Conservation (phyloP, 495 filamentous ascomycete species). For the Penicillium samsonianum region DNA sequence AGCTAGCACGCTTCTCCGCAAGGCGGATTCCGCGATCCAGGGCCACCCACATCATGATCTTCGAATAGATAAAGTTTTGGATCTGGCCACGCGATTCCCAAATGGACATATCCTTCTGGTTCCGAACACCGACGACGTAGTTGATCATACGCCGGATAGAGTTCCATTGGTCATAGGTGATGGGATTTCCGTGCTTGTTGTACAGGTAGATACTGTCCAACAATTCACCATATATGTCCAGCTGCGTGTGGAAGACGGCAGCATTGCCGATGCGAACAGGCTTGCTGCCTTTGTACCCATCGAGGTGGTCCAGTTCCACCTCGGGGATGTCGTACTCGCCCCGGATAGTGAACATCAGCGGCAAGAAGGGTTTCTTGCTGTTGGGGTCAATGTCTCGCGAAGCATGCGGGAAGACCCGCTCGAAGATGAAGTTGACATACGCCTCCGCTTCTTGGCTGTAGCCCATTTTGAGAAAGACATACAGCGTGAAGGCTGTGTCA, state of each 20-base stretch:
- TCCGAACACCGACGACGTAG: constrained; percentile 46
- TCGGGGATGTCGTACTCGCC: constrained; percentile 73
- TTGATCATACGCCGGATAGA: constrained; percentile 59
- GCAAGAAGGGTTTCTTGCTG: constrained; percentile 50
- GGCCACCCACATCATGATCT: constrained; percentile 77
- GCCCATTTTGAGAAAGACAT: constrained; percentile 71
- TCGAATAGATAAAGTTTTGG: constrained; percentile 72
- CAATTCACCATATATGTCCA: constrained; percentile 76
- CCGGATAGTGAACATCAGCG: constrained; percentile 76
- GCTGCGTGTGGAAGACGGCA: constrained; percentile 70
- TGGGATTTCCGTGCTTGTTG: constrained; percentile 75
- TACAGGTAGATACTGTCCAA: constrained; percentile 76
- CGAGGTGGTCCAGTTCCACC: constrained; percentile 62
- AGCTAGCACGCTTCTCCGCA: constrained; percentile 62
- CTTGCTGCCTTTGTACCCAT: constrained; percentile 65
- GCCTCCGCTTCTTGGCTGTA: constrained; percentile 73
- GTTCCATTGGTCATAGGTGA: constrained; percentile 71
- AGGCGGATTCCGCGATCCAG: constrained; percentile 70
- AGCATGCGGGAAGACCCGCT: constrained; percentile 53
- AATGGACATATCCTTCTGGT: constrained; percentile 73
- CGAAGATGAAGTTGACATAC: constrained; percentile 73
- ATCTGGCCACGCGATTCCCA: constrained; percentile 74
- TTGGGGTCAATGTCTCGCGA: constrained; percentile 44
- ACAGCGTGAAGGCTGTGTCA: constrained; percentile 73
- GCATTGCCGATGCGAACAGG: constrained; percentile 76